These are phyloP conservation scores for Suhomyces vadensis DNA, from an alignment of 805 yeast species.

Conservation along the genomic window DNA sequence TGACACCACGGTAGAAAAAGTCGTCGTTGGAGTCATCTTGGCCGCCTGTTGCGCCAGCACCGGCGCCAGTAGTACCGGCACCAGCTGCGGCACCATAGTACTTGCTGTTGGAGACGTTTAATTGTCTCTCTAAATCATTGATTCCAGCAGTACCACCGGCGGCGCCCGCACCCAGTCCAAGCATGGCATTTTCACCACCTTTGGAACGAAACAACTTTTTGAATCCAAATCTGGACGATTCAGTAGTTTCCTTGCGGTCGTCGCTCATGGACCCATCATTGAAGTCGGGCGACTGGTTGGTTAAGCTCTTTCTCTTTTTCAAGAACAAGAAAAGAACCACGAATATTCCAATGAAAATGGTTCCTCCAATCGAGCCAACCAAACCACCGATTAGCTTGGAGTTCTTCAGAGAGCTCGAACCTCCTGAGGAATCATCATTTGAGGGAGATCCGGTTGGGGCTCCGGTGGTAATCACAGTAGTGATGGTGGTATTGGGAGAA, in stretches of 20 bases:
- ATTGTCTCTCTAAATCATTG: slow-evolving; percentile 31
- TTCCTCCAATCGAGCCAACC: slow-evolving; percentile 50
- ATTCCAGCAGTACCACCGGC: slow-evolving; percentile 12
- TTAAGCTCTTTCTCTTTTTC: slow-evolving; percentile 32
- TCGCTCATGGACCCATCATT: slow-evolving; percentile 31
- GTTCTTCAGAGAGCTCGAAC: slow-evolving; percentile 22
- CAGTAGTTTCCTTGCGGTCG: slow-evolving; percentile 17
- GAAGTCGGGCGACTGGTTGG: slow-evolving; percentile 47
- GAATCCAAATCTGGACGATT: slow-evolving; percentile 24
- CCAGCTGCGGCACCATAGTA: slow-evolving; percentile 16
- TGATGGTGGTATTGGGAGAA: slow-evolving; percentile 38
- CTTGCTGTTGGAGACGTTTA: slow-evolving; percentile 17
- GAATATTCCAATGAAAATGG: slow-evolving; percentile 39
- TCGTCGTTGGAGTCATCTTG: slow-evolving; percentile 25
- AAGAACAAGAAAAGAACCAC: slow-evolving; percentile 38
- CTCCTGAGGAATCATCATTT: slow-evolving; percentile 11
- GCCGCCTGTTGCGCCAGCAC: slow-evolving; percentile 13
- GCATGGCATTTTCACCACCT: slow-evolving; percentile 8
- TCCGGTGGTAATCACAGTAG: slow-evolving; percentile 32
- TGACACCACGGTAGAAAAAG: slow-evolving; percentile 45
- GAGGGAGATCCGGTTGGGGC: slow-evolving; percentile 35
- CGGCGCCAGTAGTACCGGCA: slow-evolving; percentile 14
- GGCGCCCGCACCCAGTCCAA: slow-evolving; percentile 6
- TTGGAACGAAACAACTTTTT: slow-evolving; percentile 32
- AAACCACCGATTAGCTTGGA: slow-evolving; percentile 45